These are phyloP conservation scores for Schizochytrium sp. DNA, from an alignment of 108 stramenopile genomes.

Conservation along the genomic window DNA sequence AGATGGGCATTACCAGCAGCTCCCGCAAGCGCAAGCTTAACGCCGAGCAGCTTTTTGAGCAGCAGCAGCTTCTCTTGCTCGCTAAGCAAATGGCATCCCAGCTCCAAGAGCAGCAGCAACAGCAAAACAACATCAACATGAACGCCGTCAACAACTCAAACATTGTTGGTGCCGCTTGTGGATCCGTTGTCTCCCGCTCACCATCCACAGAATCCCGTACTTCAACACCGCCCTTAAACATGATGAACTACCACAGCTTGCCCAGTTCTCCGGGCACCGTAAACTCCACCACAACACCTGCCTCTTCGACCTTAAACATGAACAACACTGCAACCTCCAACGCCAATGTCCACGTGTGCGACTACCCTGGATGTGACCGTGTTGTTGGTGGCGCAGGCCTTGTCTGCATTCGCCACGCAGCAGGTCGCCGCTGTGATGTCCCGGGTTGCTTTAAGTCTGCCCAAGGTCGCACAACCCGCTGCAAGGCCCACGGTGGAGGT, in stretches of 20 bases:
- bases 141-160: neutral
- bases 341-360: conserved; percentile 3
- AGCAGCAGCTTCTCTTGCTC: conserved; percentile 43
- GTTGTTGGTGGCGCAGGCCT: conserved; percentile 24
- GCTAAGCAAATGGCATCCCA: conserved; percentile 3
- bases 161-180: neutral
- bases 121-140: neutral
- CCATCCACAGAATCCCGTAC: conserved; percentile 2
- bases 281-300: neutral
- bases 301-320: neutral
- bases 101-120: neutral
- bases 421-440: conserved; percentile 89
- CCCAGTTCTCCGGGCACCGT: neutral
- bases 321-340: conserved; percentile 7
- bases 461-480: conserved; percentile 91
- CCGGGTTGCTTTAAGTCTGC: conserved; percentile 93
- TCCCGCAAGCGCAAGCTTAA: conserved; percentile 48
- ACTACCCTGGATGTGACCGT: neutral
- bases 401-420: conserved; percentile 95
- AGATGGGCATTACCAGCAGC: conserved; percentile 22
- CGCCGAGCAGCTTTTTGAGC: conserved; percentile 32
- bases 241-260: neutral
- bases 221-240: neutral
- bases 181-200: neutral
- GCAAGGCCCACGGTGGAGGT: conserved; percentile 97